These are phyloP conservation scores for Conticribra weissflogii DNA, from an alignment of 108 stramenopile species.

Conservation along the genomic window DNA sequence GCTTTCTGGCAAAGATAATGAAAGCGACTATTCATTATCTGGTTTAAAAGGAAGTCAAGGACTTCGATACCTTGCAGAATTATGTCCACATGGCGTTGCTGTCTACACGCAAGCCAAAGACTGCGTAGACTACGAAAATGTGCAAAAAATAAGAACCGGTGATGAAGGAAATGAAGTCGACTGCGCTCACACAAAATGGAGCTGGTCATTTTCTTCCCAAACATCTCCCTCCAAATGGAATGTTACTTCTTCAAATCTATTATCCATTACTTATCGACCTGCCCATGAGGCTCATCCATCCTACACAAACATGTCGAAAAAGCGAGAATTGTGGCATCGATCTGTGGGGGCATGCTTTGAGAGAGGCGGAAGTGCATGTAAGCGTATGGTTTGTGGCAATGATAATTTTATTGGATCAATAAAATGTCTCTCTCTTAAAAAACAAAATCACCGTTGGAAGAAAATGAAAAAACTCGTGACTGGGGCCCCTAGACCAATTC, in stretches of 20 bases:
- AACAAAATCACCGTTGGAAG: constrained; percentile 10
- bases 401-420: background rate
- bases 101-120: constrained; percentile 1
- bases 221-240: constrained; percentile 46
- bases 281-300: constrained; percentile 75
- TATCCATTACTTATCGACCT: constrained; percentile 75
- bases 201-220: constrained; percentile 48
- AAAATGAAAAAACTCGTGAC: constrained; percentile 20
- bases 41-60: background rate
- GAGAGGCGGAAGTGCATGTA: constrained; percentile 9
- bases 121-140: background rate
- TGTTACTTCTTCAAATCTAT: constrained; percentile 49
- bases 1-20: constrained; percentile 2
- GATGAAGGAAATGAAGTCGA: background rate
- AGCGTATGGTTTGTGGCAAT: constrained; percentile 1
- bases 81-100: constrained; percentile 42
- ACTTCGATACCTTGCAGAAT: constrained; percentile 35
- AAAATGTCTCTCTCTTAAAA: background rate
- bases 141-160: background rate
- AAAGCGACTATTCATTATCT: background rate
- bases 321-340: constrained; percentile 34
- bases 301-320: constrained; percentile 56
- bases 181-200: constrained; percentile 24
- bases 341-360: constrained; percentile 31
- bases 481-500: constrained; percentile 40